Percentiles rank a stretch among this genome's conserved stretches.
Evolutionary conservation across 1,139 yeast genomes (phyloP).

Genomic region (Candida glucosophila): DNA sequence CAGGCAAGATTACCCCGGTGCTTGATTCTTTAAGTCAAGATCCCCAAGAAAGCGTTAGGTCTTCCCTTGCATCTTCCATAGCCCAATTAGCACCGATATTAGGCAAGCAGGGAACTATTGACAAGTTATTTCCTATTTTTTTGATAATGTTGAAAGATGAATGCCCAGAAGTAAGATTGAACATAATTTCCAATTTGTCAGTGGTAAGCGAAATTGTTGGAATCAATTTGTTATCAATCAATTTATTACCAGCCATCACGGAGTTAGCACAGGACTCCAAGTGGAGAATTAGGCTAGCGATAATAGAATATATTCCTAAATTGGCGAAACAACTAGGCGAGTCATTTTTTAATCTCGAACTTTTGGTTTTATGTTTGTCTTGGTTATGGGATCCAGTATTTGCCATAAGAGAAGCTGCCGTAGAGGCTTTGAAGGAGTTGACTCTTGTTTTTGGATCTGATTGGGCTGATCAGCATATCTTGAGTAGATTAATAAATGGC

Average conservation of each 20-base stretch:
- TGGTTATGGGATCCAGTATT: constrained; percentile 99
- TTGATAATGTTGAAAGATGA: constrained; percentile 94
- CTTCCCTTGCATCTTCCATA: constrained; percentile 82
- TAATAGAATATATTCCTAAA: constrained; percentile 92
- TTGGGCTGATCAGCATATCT: constrained; percentile 86
- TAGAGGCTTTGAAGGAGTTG: constrained; percentile 67
- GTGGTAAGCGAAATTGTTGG: constrained; percentile 93
- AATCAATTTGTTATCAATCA: constrained; percentile 75
- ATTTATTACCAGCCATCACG: constrained; percentile 89
- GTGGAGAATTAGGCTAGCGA: constrained; percentile 97
- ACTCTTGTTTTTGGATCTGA: constrained; percentile 84
- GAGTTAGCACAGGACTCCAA: constrained; percentile 94
- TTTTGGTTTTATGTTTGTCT: constrained; percentile 83
- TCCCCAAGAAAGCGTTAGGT: constrained; percentile 87
- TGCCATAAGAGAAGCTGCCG: constrained; percentile 96
- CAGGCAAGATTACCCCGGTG: constrained; percentile 71
- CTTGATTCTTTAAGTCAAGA: constrained; percentile 82
- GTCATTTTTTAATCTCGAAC: constrained; percentile 83
- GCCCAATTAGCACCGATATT: constrained; percentile 82
- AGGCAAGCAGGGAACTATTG: constrained; percentile 78
- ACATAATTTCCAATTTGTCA: constrained; percentile 85
- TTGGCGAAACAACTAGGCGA: constrained; percentile 95
- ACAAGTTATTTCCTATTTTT: constrained; percentile 78
- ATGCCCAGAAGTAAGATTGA: constrained; percentile 90
- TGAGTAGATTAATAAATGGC: constrained; percentile 58